A percentile compares a stretch with the other conserved stretches of the same genome.
Evolutionary conservation across 106 monocot genomes (phyloP).

Genomic region (Iris macrosiphon): DNA sequence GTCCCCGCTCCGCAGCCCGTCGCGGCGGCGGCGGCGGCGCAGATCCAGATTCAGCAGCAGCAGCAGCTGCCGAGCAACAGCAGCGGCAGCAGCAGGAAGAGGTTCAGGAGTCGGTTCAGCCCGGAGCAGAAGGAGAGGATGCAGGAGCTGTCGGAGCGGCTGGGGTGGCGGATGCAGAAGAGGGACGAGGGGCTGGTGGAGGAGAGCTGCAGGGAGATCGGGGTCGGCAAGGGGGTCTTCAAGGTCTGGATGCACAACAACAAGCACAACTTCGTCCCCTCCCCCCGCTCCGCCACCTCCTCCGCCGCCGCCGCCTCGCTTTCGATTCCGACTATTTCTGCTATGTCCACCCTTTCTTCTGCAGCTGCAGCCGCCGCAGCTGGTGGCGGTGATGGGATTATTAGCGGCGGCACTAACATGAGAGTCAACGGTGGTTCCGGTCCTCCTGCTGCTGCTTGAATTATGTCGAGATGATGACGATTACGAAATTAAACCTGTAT

Average conservation of each 20-base stretch:
- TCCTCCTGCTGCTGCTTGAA: too few relatives aligned
- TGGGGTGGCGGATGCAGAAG: slow-evolving; percentile 73
- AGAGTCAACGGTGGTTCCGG: too few relatives aligned
- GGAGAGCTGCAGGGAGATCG: slow-evolving; percentile 52
- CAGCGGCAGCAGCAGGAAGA: slow-evolving; percentile 33
- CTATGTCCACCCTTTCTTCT: too few relatives aligned
- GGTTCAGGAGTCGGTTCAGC: slow-evolving; percentile 66
- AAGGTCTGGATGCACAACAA: slow-evolving; percentile 96
- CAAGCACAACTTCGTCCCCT: slow-evolving; percentile 47
- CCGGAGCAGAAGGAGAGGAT: slow-evolving; percentile 67
- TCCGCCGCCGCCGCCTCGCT: too few relatives aligned
- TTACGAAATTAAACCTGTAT: too few relatives aligned
- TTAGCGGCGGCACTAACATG: neutral
- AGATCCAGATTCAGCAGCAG: neutral
- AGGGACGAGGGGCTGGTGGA: slow-evolving; percentile 57
- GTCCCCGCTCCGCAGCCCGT: slow-evolving; percentile 15
- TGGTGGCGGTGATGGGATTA: neutral
- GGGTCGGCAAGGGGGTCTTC: slow-evolving; percentile 53
- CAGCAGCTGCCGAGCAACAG: neutral
- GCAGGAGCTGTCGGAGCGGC: slow-evolving; percentile 53
- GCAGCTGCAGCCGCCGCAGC: neutral
- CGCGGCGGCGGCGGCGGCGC: neutral
- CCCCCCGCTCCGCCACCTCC: neutral
- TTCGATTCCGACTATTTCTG: too few relatives aligned
- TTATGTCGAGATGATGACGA: too few relatives aligned